phyloP scores from a whole-genome alignment of 768 basidiomycete species.

The Solioccasus polychromus region DNA sequence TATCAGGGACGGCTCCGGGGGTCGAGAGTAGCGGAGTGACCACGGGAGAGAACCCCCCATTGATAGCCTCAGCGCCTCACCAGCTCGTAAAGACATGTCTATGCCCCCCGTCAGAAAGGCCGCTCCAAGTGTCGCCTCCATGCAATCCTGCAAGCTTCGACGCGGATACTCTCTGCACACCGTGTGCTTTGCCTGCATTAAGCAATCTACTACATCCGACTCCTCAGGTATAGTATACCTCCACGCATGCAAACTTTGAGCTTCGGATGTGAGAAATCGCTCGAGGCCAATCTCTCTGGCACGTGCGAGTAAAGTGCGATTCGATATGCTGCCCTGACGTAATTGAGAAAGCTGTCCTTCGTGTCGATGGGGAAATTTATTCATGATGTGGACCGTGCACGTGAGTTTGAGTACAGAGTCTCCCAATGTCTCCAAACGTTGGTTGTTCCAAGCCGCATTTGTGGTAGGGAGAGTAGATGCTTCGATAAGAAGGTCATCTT shows the following conservation, averaged over 20 bases:
- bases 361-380: conserved; percentile 70
- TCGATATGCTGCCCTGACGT: conserved; percentile 64
- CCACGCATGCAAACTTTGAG: conserved; percentile 55
- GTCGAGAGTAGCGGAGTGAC: conserved; percentile 51
- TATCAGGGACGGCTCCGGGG: conserved; percentile 31
- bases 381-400: conserved; percentile 73
- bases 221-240: conserved; percentile 43
- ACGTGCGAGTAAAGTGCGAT: conserved; percentile 64
- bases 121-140: conserved; percentile 83
- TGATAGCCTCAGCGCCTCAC: conserved; percentile 61
- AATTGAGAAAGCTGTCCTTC: conserved; percentile 78
- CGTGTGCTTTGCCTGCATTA: conserved; percentile 25
- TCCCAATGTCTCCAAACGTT: conserved; percentile 84
- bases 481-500: conserved; percentile 58
- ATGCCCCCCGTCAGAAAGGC: conserved; percentile 73
- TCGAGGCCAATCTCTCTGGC: conserved; percentile 66
- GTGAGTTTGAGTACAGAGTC: conserved; percentile 80
- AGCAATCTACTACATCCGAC: conserved; percentile 34
- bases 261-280: conserved; percentile 60
- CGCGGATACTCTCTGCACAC: conserved; percentile 55
- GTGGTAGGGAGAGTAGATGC: conserved; percentile 75
- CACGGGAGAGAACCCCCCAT: conserved; percentile 74
- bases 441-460: conserved; percentile 67
- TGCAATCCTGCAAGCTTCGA: conserved; percentile 79
- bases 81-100: conserved; percentile 60